Conservation (phyloP, 345 rosid genomes). For the Moricandia moricandioides region DNA sequence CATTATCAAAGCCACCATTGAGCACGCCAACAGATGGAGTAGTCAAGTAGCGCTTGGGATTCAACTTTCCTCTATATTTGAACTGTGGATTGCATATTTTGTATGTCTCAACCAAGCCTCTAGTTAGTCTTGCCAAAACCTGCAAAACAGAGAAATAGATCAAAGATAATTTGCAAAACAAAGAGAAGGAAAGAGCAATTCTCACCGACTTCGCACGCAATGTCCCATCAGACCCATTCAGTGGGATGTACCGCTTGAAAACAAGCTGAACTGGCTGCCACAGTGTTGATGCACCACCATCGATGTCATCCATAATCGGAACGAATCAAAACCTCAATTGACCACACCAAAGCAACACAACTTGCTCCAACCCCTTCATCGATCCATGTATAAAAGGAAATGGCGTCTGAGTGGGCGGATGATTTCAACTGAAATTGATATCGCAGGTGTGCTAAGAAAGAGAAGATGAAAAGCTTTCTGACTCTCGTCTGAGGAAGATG, state of each 20-base stretch:
- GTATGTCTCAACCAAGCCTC: slow-evolving; percentile 85
- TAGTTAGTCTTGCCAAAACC: slow-evolving; percentile 83
- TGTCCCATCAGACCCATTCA: slow-evolving; percentile 58
- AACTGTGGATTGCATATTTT: slow-evolving; percentile 82
- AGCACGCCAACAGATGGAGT: slow-evolving; percentile 88
- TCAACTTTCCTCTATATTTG: slow-evolving; percentile 84
- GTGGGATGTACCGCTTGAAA: slow-evolving; percentile 52
- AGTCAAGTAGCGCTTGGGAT: slow-evolving; percentile 94
- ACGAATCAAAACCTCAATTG: slow-evolving; percentile 35
- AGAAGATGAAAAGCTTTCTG: slow-evolving; percentile 16
- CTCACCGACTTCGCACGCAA: slow-evolving; percentile 60
- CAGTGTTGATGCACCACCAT: slow-evolving; percentile 34
- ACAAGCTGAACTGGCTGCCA: slow-evolving; percentile 78
- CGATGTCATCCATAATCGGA: slow-evolving; percentile 58
- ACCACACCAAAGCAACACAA: slow-evolving; percentile 32
- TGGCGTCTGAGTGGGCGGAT: neutral
- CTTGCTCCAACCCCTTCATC: slow-evolving; percentile 34
- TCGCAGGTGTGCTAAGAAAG: slow-evolving; percentile 18
- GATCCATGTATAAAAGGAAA: slow-evolving; percentile 38
- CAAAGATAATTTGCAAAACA: neutral
- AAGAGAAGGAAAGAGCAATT: slow-evolving; percentile 17
- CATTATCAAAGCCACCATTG: slow-evolving; percentile 94
- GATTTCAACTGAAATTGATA: slow-evolving; percentile 21
- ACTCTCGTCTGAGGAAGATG: slow-evolving; percentile 21
- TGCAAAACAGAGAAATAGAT: slow-evolving; percentile 42